Percentiles rank a stretch among this genome's conserved stretches.
Conservation (phyloP, 148 eudicot species). For the Heliamphora exappendiculata region DNA sequence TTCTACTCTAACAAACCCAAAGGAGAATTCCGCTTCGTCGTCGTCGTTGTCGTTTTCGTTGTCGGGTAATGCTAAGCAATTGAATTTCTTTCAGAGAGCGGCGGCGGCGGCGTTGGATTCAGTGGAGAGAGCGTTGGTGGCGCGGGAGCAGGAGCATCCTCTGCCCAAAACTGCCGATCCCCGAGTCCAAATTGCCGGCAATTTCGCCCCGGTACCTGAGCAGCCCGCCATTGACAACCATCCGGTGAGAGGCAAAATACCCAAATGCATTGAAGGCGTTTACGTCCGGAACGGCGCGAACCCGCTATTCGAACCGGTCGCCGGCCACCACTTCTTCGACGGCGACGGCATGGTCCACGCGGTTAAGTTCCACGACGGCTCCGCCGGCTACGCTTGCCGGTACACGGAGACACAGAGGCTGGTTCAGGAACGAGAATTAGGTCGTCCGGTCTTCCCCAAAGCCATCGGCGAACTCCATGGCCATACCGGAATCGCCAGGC, state of each 20-base stretch:
- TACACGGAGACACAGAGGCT: constrained; percentile 23
- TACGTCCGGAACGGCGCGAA: constrained; percentile 66
- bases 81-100: constrained; percentile 42
- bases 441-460: constrained; percentile 25
- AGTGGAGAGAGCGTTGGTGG: constrained; percentile 12
- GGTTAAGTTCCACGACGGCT: constrained; percentile 29
- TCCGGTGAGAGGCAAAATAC: constrained; percentile 42
- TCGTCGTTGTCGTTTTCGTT: not conserved
- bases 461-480: constrained; percentile 36
- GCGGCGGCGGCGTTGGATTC: constrained; percentile 33
- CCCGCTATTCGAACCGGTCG: constrained; percentile 40
- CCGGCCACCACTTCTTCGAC: constrained; percentile 69
- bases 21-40: not conserved
- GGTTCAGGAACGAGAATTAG: constrained; percentile 19
- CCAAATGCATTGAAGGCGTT: constrained; percentile 39
- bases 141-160: constrained; percentile 20
- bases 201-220: constrained; percentile 66
- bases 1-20: not conserved
- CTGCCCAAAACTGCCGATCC: constrained; percentile 60
- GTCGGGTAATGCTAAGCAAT: not conserved
- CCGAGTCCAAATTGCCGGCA: constrained; percentile 45
- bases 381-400: constrained; percentile 24
- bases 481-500: constrained; percentile 35
- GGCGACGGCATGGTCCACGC: constrained; percentile 74
- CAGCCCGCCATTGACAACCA: constrained; percentile 27